Conservation (phyloP, 2,329 filamentous ascomycete species). For the Venturia carpophila region DNA sequence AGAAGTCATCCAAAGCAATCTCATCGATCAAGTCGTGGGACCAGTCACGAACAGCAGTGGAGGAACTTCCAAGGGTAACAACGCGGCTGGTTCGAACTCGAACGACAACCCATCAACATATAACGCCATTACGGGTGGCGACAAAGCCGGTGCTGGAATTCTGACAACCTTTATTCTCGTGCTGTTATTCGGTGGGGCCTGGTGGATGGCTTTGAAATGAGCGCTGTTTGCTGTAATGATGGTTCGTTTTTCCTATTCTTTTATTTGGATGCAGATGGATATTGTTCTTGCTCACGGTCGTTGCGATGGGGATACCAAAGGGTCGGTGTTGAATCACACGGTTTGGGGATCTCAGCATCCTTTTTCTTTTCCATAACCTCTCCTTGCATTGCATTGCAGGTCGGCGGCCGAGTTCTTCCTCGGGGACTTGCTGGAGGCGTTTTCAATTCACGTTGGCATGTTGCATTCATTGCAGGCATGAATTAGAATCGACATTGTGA, state of each 20-base stretch:
- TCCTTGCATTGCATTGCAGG: neutral
- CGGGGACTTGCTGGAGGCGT: neutral
- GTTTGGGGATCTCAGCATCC: neutral
- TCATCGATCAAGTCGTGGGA: constrained; percentile 28
- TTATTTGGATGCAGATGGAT: neutral
- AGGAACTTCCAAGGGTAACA: constrained; percentile 44
- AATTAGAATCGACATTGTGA: neutral
- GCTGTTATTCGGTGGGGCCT: constrained; percentile 47
- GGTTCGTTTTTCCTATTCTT: neutral
- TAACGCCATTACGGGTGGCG: constrained; percentile 33
- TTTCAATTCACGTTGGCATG: neutral
- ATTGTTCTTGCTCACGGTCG: neutral
- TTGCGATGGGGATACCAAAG: constrained; percentile 10
- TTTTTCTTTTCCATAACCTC: neutral
- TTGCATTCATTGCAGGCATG: neutral
- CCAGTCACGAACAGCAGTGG: constrained; percentile 44
- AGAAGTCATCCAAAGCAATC: constrained; percentile 42
- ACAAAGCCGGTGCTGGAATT: constrained; percentile 62
- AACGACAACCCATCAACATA: constrained; percentile 22
- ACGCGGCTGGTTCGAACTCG: constrained; percentile 20
- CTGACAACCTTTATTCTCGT: constrained; percentile 52
- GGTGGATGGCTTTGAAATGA: constrained; percentile 40
- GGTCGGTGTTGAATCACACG: constrained; percentile 1
- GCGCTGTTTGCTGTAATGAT: neutral
- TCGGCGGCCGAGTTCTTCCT: neutral